A percentile compares a stretch with the other conserved stretches of the same genome.
Evolutionary conservation across 2,329 filamentous ascomycete species (phyloP).

Genomic region (Chalaropsis ovoidea): DNA sequence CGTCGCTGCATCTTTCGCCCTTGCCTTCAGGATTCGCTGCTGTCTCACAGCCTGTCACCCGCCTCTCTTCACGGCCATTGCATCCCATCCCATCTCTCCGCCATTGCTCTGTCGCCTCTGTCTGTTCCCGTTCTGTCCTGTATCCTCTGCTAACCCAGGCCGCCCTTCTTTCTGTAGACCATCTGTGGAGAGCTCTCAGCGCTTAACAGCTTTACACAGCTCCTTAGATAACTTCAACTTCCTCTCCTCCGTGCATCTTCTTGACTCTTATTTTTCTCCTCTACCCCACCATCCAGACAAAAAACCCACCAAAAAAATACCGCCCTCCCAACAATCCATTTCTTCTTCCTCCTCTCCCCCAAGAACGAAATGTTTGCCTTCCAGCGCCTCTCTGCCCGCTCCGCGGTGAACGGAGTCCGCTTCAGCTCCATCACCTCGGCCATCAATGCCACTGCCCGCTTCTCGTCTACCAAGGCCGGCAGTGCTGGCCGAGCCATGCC

Average conservation of each 20-base stretch:
- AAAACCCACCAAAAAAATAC: constrained; percentile 14
- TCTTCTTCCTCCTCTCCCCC: constrained; percentile 3
- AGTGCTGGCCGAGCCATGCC: constrained; percentile 58
- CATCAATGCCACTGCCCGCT: constrained; percentile 31
- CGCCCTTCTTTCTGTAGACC: constrained; percentile 31
- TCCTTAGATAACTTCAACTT: constrained; percentile 23
- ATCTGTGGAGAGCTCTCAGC: constrained; percentile 35
- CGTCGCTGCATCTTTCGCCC: not conserved
- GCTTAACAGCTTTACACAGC: constrained; percentile 27
- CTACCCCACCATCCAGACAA: not conserved
- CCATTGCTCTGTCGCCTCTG: not conserved
- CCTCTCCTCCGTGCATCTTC: constrained; percentile 19
- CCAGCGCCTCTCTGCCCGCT: constrained; percentile 41
- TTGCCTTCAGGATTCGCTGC: not conserved
- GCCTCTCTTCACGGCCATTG: not conserved
- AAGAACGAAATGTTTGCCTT: constrained; percentile 26
- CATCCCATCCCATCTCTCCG: not conserved
- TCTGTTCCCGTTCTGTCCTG: not conserved
- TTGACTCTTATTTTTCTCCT: constrained; percentile 26
- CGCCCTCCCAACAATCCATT: constrained; percentile 1
- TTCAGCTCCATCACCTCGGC: constrained; percentile 29
- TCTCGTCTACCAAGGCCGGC: constrained; percentile 40
- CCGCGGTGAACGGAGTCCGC: constrained; percentile 33
- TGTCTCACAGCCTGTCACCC: not conserved
- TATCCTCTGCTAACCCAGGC: constrained; percentile 21